These are phyloP conservation scores for Pisolithus microcarpus DNA, from an alignment of 768 basidiomycete species.

Conservation along the genomic window DNA sequence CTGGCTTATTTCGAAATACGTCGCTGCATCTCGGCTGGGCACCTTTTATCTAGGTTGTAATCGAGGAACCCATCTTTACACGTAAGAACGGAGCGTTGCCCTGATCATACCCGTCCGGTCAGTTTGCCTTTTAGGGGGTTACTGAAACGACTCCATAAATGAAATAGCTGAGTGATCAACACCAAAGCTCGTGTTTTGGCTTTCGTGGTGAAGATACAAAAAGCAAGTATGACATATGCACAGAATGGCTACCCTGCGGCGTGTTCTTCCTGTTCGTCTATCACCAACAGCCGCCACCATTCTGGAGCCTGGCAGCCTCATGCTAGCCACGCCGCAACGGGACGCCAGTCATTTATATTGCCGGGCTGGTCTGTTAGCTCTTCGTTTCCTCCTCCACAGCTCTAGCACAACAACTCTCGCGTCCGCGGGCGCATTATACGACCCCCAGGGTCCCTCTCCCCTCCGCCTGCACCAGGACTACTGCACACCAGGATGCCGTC, in stretches of 20 bases:
- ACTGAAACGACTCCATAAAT: conserved; percentile 15
- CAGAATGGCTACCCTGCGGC: conserved; percentile 12
- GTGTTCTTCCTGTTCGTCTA: conserved; percentile 23
- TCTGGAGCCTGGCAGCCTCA: conserved; percentile 27
- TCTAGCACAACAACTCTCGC: conserved; percentile 15
- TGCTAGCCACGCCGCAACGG: conserved; percentile 30
- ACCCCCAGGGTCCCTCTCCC: conserved; percentile 17
- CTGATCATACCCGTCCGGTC: conserved; percentile 4
- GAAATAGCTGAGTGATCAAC: conserved; percentile 28
- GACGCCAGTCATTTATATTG: conserved; percentile 27
- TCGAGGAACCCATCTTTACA: background rate
- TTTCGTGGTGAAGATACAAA: conserved; percentile 20
- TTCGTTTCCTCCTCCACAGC: conserved; percentile 21
- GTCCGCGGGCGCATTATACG: conserved; percentile 16
- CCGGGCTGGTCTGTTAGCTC: conserved; percentile 15
- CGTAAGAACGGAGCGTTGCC: background rate
- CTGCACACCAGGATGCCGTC: conserved; percentile 22
- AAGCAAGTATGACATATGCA: conserved; percentile 23
- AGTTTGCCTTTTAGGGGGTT: conserved; percentile 22
- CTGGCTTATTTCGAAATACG: background rate
- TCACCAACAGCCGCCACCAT: conserved; percentile 26
- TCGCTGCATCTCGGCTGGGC: background rate
- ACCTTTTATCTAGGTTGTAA: background rate
- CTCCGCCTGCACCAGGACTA: conserved; percentile 11
- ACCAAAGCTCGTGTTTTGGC: conserved; percentile 10